A percentile compares a stretch with the other conserved stretches of the same genome.
Conservation (phyloP, 164 flowering plant species). For the Sextonia rubra region DNA sequence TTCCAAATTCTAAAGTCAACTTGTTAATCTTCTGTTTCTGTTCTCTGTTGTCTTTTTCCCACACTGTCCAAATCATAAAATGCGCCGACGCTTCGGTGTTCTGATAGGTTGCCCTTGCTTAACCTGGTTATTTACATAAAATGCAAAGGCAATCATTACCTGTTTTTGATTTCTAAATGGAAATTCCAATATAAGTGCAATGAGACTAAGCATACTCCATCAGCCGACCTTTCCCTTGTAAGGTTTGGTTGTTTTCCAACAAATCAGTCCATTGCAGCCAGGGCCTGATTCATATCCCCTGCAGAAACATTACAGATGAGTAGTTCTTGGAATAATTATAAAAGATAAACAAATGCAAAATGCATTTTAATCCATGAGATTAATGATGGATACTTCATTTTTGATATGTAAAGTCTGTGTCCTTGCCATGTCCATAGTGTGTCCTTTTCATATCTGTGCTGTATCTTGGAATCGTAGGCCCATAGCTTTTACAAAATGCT, state of each 20-base stretch:
- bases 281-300: conserved; percentile 21
- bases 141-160: not conserved
- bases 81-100: not conserved
- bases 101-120: conserved; percentile 5
- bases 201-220: not conserved
- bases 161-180: not conserved
- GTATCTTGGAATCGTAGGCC: too few relatives aligned
- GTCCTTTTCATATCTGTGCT: too few relatives aligned
- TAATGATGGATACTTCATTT: too few relatives aligned
- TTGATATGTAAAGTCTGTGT: too few relatives aligned
- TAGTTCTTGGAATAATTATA: not conserved
- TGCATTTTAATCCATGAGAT: too few relatives aligned
- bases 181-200: not conserved
- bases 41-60: conserved; percentile 9
- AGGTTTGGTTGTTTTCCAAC: conserved; percentile 16
- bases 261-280: conserved; percentile 18
- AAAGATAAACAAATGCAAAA: too few relatives aligned
- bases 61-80: conserved; percentile 12
- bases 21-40: conserved; percentile 1
- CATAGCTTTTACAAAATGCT: too few relatives aligned
- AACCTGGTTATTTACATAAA: conserved; percentile 4
- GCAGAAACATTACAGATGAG: not conserved
- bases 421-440: too few relatives aligned
- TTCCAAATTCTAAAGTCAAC: not conserved
- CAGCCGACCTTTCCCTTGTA: conserved; percentile 8